Evolutionary conservation across 352 stramenopile genomes (phyloP), one percentile per base, ranked within the genome.

Genomic region (Globisporangium uncinulatum): DNA sequence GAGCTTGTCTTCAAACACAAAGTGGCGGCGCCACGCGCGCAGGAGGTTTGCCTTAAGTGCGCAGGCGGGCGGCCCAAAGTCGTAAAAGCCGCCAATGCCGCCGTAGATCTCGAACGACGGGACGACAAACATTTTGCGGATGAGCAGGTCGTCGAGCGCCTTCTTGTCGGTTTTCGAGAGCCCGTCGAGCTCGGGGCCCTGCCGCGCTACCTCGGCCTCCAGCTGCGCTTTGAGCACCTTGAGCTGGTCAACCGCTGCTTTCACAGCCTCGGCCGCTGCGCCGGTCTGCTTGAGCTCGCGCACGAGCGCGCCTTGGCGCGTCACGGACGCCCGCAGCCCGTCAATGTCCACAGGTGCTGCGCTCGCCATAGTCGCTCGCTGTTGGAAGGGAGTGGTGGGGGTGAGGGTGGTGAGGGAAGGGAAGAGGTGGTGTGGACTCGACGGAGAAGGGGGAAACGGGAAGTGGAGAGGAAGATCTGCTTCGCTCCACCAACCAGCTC

Each of bases 101-200:
- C 97, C 96, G 76, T 99, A 98, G 62, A 99, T 99, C 78, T 99
- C 97, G 69, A 99, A 99, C 36, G 89, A 97, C 36, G 97, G 97
- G 60, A 99, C 90, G 36, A 99, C 95, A 76, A 99, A 99, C 97
- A 99, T 99, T 71, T 98, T 98, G 54, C 97, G 91, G 66, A 99
- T 80, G 19, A 99, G 79, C 61, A 99, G 71, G 61, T 99, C 96
- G 73, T 99, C 97, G 68, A 99, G 88, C 34, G 92, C 86, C 66
- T 94, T 93, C 69, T 95, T 94, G 65, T 92, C 81, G 54, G 37
- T 71, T 67, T 87, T 87, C 24, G 70, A 78, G n/a, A 92, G 70
- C 1, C 69, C 69, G 51, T 96, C 82, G 24, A 65, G 53, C 39
- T 79, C 67, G 5, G 83, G 79, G 14, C 76, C 81, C 29, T 88